Evolutionary conservation across 1,139 yeast species (phyloP).

Genomic region (Hansenula lynferdii): DNA sequence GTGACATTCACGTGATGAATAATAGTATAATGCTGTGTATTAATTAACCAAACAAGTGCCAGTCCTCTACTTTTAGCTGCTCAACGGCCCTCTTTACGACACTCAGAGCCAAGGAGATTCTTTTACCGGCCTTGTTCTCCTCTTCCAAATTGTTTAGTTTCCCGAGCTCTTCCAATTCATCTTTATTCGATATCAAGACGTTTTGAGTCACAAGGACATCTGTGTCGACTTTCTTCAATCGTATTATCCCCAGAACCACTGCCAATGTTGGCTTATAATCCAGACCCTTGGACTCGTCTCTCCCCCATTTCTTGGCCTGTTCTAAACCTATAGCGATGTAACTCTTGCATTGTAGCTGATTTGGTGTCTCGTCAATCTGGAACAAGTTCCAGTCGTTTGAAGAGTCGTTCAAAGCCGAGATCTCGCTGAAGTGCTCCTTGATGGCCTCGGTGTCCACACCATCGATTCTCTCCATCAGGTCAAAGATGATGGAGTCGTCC

Average conservation of each 20-base stretch:
- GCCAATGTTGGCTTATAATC: conserved; percentile 30
- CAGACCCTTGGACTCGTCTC: conserved; percentile 25
- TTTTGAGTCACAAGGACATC: conserved; percentile 63
- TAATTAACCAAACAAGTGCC: conserved; percentile 38
- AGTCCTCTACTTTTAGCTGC: conserved; percentile 34
- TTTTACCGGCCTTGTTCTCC: conserved; percentile 19
- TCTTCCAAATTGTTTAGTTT: conserved; percentile 9
- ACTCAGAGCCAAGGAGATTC: conserved; percentile 27
- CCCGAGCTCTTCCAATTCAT: conserved; percentile 22
- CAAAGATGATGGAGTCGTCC: conserved; percentile 66
- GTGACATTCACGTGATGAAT: not conserved
- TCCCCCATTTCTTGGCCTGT: conserved; percentile 46
- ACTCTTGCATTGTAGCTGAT: conserved; percentile 12
- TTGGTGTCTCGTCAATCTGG: conserved; percentile 7
- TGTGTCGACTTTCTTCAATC: conserved; percentile 46
- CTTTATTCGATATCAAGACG: conserved; percentile 35
- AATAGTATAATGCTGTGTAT: not conserved
- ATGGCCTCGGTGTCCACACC: conserved; percentile 33
- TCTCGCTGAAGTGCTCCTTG: conserved; percentile 36
- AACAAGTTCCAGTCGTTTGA: conserved; percentile 22
- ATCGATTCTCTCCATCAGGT: conserved; percentile 58
- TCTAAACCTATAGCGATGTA: conserved; percentile 29
- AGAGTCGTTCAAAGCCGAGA: conserved; percentile 32
- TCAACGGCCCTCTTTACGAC: conserved; percentile 28
- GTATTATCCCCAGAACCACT: conserved; percentile 47